Evolutionary conservation across 768 basidiomycete species (phyloP).

Genomic region (Leccinum boreale): DNA sequence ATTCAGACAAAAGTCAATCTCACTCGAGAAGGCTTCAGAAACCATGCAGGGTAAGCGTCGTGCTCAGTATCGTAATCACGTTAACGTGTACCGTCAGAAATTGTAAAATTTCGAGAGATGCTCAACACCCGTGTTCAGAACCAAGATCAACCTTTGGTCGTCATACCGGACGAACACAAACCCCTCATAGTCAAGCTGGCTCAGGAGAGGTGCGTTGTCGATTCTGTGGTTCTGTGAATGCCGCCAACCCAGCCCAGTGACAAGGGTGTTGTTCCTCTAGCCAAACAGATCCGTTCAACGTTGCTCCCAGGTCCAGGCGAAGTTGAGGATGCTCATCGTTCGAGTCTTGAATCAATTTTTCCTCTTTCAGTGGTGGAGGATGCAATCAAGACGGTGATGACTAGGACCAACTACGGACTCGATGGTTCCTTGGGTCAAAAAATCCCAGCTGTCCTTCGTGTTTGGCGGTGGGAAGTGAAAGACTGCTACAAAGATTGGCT

Average conservation of each 20-base stretch:
- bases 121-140: slow-evolving; percentile 51
- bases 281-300: slow-evolving; percentile 67
- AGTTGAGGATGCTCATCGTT: slow-evolving; percentile 37
- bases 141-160: slow-evolving; percentile 47
- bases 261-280: slow-evolving; percentile 58
- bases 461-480: slow-evolving; percentile 89
- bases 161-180: slow-evolving; percentile 65
- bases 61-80: background rate
- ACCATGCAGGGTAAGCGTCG: slow-evolving; percentile 67
- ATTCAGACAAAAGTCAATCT: slow-evolving; percentile 71
- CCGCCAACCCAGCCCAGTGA: slow-evolving; percentile 48
- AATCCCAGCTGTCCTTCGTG: slow-evolving; percentile 57
- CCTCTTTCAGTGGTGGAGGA: slow-evolving; percentile 52
- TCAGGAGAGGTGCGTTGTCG: slow-evolving; percentile 70
- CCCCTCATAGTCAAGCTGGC: slow-evolving; percentile 78
- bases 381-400: slow-evolving; percentile 60
- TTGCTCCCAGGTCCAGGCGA: slow-evolving; percentile 65
- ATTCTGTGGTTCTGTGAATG: background rate
- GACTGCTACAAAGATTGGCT: slow-evolving; percentile 56
- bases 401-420: slow-evolving; percentile 79
- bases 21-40: slow-evolving; percentile 77
- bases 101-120: slow-evolving; percentile 74
- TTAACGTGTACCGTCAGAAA: slow-evolving; percentile 43
- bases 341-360: slow-evolving; percentile 38
- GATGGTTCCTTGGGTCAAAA: slow-evolving; percentile 49